A percentile compares a stretch with the other conserved stretches of the same genome.
These are phyloP conservation scores for Darksidea phi DNA, from an alignment of 495 filamentous ascomycete genomes.

Conservation along the genomic window DNA sequence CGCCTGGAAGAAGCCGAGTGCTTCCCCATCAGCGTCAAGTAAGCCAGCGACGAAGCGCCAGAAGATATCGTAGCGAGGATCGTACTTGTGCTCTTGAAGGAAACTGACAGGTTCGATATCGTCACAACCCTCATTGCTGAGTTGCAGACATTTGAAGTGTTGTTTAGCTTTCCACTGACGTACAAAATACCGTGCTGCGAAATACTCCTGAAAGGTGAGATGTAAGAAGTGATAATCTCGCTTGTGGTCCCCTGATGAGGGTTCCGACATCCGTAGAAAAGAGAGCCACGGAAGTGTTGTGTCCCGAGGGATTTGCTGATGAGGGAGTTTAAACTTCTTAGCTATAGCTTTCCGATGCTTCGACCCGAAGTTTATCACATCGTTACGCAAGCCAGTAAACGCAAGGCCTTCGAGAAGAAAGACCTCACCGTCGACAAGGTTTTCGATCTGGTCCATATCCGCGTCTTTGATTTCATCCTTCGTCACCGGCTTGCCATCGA, in stretches of 20 bases:
- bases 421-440: constrained; percentile 10
- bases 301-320: not conserved
- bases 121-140: no score
- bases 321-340: not conserved
- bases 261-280: constrained; percentile 7
- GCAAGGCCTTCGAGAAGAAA: constrained; percentile 10
- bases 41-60: no score
- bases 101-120: no score
- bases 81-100: no score
- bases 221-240: constrained; percentile 15
- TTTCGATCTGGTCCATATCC: not conserved
- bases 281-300: constrained; percentile 8
- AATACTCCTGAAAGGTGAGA: constrained; percentile 9
- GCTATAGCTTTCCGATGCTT: constrained; percentile 9
- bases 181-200: no score
- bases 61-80: no score
- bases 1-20: no score
- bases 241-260: not conserved
- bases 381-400: constrained; percentile 9
- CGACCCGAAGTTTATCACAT: constrained; percentile 8
- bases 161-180: no score
- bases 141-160: no score
- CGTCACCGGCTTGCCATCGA: not conserved
- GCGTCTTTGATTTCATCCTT: not conserved
- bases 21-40: no score